Evolutionary conservation across 176 grass and related monocot genomes (phyloP).

Genomic region (Ampelocalamus luodianensis): DNA sequence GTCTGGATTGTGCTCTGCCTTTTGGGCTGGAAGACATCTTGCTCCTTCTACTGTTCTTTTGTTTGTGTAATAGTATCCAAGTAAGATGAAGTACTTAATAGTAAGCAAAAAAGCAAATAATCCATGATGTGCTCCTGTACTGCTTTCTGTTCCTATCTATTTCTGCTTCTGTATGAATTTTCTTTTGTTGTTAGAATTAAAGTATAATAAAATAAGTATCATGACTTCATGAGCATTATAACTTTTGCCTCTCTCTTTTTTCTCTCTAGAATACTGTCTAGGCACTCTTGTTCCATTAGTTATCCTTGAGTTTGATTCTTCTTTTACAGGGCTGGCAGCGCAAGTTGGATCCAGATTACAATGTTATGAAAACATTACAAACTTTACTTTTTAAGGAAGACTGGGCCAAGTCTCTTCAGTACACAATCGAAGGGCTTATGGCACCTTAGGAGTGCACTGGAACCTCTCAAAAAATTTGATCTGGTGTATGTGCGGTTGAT

Average conservation of each 20-base stretch:
- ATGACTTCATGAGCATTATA: constrained; percentile 3
- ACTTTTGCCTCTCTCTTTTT: background rate
- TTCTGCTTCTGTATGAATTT: constrained; percentile 16
- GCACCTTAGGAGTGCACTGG: constrained; percentile 50
- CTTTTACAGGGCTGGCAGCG: constrained; percentile 90
- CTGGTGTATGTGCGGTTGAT: constrained; percentile 20
- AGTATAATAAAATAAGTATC: background rate
- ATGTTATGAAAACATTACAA: constrained; percentile 93
- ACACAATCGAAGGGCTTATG: constrained; percentile 96
- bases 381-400: constrained; percentile 90
- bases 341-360: constrained; percentile 94
- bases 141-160: background rate
- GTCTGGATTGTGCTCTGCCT: constrained; percentile 13
- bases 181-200: background rate
- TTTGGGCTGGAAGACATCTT: constrained; percentile 7
- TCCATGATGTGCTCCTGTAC: background rate
- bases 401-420: constrained; percentile 85
- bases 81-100: background rate
- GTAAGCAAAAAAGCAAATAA: background rate
- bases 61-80: constrained; percentile 18
- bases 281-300: background rate
- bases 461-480: constrained; percentile 51
- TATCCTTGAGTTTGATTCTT: background rate
- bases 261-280: background rate
- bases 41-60: background rate